Conservation (phyloP, 2,329 filamentous ascomycete species). For the Aureobasidium mangrovei region DNA sequence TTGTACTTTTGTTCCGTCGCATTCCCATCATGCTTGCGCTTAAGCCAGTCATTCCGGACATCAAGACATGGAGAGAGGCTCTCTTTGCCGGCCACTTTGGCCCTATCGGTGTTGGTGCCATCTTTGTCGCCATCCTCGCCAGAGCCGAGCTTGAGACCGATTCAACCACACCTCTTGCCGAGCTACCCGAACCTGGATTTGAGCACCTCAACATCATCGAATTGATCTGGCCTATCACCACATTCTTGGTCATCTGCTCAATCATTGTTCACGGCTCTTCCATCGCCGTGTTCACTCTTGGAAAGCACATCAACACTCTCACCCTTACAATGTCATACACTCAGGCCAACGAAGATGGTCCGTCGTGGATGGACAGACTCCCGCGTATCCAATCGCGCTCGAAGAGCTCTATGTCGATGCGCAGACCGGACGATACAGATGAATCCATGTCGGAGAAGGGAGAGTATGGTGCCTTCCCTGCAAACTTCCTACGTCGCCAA, state of each 20-base stretch:
- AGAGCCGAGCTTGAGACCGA: conserved; percentile 80
- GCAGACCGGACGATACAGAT: conserved; percentile 55
- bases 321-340: conserved; percentile 96
- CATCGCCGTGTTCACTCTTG: conserved; percentile 91
- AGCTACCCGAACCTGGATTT: conserved; percentile 48
- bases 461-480: conserved; percentile 60
- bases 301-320: conserved; percentile 95
- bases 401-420: conserved; percentile 62
- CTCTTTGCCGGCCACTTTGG: conserved; percentile 96
- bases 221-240: conserved; percentile 90
- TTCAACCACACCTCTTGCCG: conserved; percentile 62
- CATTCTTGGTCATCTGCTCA: conserved; percentile 87
- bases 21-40: conserved; percentile 89
- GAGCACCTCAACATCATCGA: conserved; percentile 65
- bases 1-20: conserved; percentile 91
- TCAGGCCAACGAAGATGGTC: conserved; percentile 74
- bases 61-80: conserved; percentile 97
- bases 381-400: conserved; percentile 77
- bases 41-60: conserved; percentile 88
- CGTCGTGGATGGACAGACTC: conserved; percentile 89
- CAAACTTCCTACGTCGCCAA: conserved; percentile 72
- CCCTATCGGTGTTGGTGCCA: conserved; percentile 91
- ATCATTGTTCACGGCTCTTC: conserved; percentile 98
- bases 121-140: conserved; percentile 89
- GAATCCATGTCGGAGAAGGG: conserved; percentile 49